Conservation (phyloP, 176 grass and related monocot species). For the Avena insularis region DNA sequence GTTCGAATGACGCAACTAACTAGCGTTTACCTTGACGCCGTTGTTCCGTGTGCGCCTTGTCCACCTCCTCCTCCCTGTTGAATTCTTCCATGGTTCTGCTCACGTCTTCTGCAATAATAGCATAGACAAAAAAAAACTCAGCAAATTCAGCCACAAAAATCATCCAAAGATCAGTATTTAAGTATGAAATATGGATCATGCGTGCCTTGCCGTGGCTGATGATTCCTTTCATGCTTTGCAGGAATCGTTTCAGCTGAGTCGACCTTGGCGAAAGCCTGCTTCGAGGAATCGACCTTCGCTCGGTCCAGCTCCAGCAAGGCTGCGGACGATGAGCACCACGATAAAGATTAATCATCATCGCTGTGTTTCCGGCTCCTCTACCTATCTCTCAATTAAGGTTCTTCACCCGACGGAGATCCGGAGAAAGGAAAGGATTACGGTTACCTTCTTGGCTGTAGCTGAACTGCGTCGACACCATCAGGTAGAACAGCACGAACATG, state of each 20-base stretch:
- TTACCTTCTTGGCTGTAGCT: constrained; percentile 49
- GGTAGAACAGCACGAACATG: constrained; percentile 49
- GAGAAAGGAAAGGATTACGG: background rate
- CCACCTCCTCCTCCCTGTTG: constrained; percentile 6
- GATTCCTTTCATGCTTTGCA: background rate
- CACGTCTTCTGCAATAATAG: constrained; percentile 5
- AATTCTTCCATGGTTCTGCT: background rate
- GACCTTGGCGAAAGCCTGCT: background rate
- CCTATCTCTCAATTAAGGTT: background rate
- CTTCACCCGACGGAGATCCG: background rate
- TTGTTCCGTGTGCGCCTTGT: constrained; percentile 22
- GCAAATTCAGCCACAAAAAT: background rate
- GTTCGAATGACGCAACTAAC: background rate
- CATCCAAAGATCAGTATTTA: background rate
- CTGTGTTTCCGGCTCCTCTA: background rate
- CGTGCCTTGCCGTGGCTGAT: constrained; percentile 24
- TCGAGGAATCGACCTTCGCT: background rate
- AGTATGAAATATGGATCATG: background rate
- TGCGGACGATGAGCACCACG: background rate
- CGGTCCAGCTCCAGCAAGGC: background rate
- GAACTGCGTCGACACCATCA: constrained; percentile 40
- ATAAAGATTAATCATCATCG: background rate
- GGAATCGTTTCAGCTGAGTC: background rate
- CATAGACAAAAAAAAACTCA: background rate
- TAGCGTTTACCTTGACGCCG: constrained; percentile 27